Evolutionary conservation across 768 basidiomycete genomes (phyloP).

Genomic region (Agaricus sinodeliciosus): DNA sequence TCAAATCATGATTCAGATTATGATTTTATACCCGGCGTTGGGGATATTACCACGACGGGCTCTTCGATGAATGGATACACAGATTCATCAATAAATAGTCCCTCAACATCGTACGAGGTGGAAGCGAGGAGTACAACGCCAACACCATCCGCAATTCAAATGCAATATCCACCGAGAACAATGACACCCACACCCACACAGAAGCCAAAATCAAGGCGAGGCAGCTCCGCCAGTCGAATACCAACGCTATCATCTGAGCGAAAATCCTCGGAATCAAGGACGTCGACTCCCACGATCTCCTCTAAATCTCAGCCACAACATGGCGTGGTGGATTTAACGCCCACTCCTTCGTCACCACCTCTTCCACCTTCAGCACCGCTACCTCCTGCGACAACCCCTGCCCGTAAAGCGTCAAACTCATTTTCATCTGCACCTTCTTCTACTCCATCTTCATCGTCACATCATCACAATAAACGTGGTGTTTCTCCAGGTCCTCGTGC

Average conservation of each 20-base stretch:
- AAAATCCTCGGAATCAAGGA: conserved; percentile 40
- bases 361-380: conserved; percentile 24
- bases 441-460: background rate
- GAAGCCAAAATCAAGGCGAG: conserved; percentile 27
- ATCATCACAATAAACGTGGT: conserved; percentile 19
- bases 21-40: conserved; percentile 21
- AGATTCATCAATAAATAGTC: conserved; percentile 5
- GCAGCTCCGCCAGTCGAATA: conserved; percentile 31
- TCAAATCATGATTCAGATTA: conserved; percentile 17
- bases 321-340: conserved; percentile 15
- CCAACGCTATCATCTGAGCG: conserved; percentile 33
- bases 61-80: conserved; percentile 15
- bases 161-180: conserved; percentile 31
- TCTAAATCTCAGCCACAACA: conserved; percentile 20
- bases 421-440: background rate
- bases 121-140: background rate
- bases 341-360: conserved; percentile 22
- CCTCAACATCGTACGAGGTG: background rate
- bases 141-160: conserved; percentile 15
- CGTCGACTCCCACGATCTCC: conserved; percentile 32
- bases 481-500: conserved; percentile 20
- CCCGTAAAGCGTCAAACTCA: conserved; percentile 14
- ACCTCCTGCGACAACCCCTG: conserved; percentile 21
- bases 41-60: conserved; percentile 17
- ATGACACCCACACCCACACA: conserved; percentile 22